A percentile compares a stretch with the other conserved stretches of the same genome.
Conservation (phyloP, 176 grass and related monocot genomes). For the Aegilops tauschii region DNA sequence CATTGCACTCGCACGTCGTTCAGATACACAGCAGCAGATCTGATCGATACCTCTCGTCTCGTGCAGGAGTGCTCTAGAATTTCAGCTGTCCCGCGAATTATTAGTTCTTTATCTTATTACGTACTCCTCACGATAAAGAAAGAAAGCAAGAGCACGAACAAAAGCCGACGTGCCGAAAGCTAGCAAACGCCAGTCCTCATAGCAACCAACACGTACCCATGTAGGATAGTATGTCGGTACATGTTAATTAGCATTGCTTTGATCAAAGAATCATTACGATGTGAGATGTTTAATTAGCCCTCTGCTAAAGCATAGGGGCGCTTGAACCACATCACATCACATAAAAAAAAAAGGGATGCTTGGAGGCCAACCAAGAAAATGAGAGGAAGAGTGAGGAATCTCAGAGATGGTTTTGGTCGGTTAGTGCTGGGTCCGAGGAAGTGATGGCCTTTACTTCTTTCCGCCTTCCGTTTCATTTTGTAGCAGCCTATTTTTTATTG, state of each 20-base stretch:
- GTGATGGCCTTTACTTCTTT: background rate
- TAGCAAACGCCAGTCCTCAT: background rate
- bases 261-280: background rate
- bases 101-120: background rate
- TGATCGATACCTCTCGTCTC: background rate
- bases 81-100: background rate
- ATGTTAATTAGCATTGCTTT: background rate
- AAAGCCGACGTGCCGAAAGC: constrained; percentile 23
- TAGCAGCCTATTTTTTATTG: background rate
- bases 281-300: background rate
- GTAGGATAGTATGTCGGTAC: no score
- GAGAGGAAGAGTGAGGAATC: background rate
- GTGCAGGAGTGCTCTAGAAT: background rate
- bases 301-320: background rate
- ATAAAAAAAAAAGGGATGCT: background rate
- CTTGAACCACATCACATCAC: background rate
- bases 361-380: constrained; percentile 20
- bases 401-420: background rate
- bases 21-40: background rate
- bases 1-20: background rate
- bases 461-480: background rate
- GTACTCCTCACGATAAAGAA: background rate
- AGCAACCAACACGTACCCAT: background rate
- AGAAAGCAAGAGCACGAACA: background rate
- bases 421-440: background rate